These are phyloP conservation scores for Plasmopara halstedii DNA, from an alignment of 352 stramenopile genomes.

Conservation along the genomic window DNA sequence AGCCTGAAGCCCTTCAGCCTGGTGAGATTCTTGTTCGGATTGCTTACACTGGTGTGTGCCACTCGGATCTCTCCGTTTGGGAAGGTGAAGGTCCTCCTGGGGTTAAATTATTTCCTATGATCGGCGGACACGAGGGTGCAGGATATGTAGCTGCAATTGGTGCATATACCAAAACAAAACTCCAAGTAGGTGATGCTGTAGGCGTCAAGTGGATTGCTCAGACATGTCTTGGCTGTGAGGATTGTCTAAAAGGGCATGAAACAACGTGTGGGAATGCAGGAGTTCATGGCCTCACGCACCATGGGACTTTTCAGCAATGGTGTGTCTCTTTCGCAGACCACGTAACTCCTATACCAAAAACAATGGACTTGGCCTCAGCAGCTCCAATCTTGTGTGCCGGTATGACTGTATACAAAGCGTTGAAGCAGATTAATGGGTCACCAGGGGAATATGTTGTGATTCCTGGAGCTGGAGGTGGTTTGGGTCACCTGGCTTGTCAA, in stretches of 20 bases:
- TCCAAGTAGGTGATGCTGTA: conserved; percentile 42
- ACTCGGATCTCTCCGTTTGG: conserved; percentile 44
- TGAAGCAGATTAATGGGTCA: conserved; percentile 51
- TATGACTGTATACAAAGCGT: conserved; percentile 79
- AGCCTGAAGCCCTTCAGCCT: conserved; percentile 33
- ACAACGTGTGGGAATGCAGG: conserved; percentile 24
- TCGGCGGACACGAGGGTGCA: conserved; percentile 51
- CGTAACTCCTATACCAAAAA: conserved; percentile 64
- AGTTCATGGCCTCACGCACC: conserved; percentile 29
- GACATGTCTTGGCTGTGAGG: conserved; percentile 41
- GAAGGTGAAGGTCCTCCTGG: conserved; percentile 25
- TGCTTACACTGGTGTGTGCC: conserved; percentile 43
- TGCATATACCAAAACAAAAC: conserved; percentile 29
- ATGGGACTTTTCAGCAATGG: conserved; percentile 50
- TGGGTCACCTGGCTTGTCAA: conserved; percentile 78
- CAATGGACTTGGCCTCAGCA: conserved; percentile 32
- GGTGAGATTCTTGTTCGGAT: conserved; percentile 45
- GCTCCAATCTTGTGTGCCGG: conserved; percentile 81
- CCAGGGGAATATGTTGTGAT: conserved; percentile 52
- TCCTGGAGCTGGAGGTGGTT: conserved; percentile 54
- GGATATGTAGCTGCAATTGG: conserved; percentile 47
- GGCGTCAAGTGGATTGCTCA: conserved; percentile 47
- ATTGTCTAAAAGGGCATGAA: conserved; percentile 49
- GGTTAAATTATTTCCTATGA: conserved; percentile 30
- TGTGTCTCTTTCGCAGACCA: conserved; percentile 66